Evolutionary conservation across 2,329 filamentous ascomycete genomes (phyloP).

Genomic region (Blastomyces parvus): DNA sequence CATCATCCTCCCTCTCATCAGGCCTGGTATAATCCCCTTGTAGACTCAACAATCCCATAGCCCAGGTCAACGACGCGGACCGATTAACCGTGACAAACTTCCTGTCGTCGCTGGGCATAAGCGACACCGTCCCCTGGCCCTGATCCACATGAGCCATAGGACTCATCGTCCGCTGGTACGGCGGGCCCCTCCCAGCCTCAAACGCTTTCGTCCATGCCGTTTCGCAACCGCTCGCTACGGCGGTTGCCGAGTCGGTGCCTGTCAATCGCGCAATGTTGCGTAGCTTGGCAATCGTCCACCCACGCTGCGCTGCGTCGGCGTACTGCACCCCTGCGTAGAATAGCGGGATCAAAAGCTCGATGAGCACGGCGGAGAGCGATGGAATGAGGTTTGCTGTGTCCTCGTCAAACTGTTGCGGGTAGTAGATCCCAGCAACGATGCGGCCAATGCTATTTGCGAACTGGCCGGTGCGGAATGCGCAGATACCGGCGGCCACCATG

Average conservation of each 20-base stretch:
- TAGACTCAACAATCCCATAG: slow-evolving; percentile 67
- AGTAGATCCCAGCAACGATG: slow-evolving; percentile 62
- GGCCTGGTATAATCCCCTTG: slow-evolving; percentile 51
- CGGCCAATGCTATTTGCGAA: slow-evolving; percentile 69
- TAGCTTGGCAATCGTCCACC: slow-evolving; percentile 66
- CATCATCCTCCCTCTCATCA: neutral
- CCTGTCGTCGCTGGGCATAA: slow-evolving; percentile 30
- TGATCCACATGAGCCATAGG: slow-evolving; percentile 10
- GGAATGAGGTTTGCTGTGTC: slow-evolving; percentile 57
- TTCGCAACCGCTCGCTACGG: slow-evolving; percentile 78
- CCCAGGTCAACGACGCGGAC: slow-evolving; percentile 59
- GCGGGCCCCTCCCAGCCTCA: slow-evolving; percentile 63
- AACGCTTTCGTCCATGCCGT: slow-evolving; percentile 70
- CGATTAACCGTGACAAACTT: slow-evolving; percentile 52
- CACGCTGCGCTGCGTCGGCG: slow-evolving; percentile 59
- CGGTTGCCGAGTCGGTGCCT: slow-evolving; percentile 74
- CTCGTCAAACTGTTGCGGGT: slow-evolving; percentile 33
- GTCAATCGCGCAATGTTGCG: slow-evolving; percentile 68
- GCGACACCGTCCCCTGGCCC: slow-evolving; percentile 17
- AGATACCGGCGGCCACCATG: slow-evolving; percentile 74
- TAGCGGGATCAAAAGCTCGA: slow-evolving; percentile 69
- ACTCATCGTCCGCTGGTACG: slow-evolving; percentile 48
- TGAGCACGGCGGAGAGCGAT: slow-evolving; percentile 66
- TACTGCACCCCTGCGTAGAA: slow-evolving; percentile 84
- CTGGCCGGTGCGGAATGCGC: slow-evolving; percentile 59